These are phyloP conservation scores for Trichoderma guizhouense DNA, from an alignment of 2,329 filamentous ascomycete species.

Conservation along the genomic window DNA sequence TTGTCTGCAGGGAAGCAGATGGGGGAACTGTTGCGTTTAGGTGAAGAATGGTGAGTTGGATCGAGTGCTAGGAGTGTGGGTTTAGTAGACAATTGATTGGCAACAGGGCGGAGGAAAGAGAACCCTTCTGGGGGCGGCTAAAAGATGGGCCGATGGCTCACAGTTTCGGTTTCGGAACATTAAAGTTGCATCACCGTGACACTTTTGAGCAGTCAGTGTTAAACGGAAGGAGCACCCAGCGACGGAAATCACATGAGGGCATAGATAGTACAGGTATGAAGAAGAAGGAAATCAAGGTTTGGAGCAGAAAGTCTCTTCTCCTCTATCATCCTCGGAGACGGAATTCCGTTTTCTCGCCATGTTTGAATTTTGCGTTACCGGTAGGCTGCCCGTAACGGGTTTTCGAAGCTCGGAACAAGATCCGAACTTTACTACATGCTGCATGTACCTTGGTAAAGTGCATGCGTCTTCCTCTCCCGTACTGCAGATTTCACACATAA, in stretches of 20 bases:
- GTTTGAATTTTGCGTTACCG: neutral
- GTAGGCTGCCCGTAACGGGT: neutral
- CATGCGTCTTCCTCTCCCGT: neutral
- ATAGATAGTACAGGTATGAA: neutral
- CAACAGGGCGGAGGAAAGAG: neutral
- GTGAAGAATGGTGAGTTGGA: neutral
- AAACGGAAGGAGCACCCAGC: neutral
- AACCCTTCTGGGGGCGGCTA: neutral
- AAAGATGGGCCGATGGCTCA: neutral
- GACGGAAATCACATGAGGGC: neutral
- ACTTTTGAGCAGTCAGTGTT: neutral
- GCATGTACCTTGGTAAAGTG: neutral
- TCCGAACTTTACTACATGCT: neutral
- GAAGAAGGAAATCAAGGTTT: neutral
- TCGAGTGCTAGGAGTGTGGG: neutral
- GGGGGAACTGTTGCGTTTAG: neutral
- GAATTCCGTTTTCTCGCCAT: neutral
- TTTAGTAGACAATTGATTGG: slow-evolving; percentile 2
- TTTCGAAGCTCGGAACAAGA: neutral
- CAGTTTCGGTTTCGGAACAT: neutral
- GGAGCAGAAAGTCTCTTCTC: neutral
- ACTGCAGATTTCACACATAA: neutral
- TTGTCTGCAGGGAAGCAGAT: neutral
- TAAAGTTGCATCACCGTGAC: slow-evolving; percentile 2
- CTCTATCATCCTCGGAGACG: neutral